Conservation (phyloP, 257 asterid genomes). For the Phtheirospermum japonicum region DNA sequence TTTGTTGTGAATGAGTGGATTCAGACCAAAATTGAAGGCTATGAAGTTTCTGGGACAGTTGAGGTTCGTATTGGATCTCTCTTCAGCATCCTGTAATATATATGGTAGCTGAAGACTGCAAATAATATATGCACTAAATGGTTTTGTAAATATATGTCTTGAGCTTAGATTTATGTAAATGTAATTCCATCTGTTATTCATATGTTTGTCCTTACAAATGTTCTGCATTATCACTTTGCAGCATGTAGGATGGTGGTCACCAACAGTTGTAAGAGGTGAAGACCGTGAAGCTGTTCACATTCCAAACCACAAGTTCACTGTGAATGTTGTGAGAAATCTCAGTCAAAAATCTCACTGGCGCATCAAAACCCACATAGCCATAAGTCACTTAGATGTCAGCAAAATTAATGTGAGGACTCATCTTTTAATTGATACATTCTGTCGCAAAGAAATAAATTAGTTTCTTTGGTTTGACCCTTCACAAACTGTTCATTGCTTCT, state of each 20-base stretch:
- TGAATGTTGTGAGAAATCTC: constrained; percentile 87
- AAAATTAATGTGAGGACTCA: constrained; percentile 70
- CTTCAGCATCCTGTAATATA: constrained; percentile 10
- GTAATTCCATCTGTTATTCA: neutral
- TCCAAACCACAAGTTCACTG: constrained; percentile 91
- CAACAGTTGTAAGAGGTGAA: constrained; percentile 92
- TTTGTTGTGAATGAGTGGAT: constrained; percentile 93
- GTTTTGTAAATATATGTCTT: constrained; percentile 2
- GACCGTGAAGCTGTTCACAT: constrained; percentile 97
- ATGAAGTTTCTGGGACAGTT: constrained; percentile 97
- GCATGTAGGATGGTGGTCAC: constrained; percentile 99
- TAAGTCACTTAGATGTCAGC: constrained; percentile 87
- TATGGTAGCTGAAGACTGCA: constrained; percentile 9
- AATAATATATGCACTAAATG: constrained; percentile 3
- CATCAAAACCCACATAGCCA: constrained; percentile 79
- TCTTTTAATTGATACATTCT: constrained; percentile 6
- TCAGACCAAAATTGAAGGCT: constrained; percentile 93
- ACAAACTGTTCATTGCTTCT: constrained; percentile 19
- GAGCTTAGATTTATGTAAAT: neutral
- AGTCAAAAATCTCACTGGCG: constrained; percentile 95
- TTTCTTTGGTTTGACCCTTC: constrained; percentile 19
- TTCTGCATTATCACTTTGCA: constrained; percentile 34
- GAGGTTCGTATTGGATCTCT: constrained; percentile 55
- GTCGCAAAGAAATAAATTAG: constrained; percentile 1
- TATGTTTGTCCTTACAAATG: constrained; percentile 16